Conservation (phyloP, 441 rosid genomes). For the Eutrema salsugineum region DNA sequence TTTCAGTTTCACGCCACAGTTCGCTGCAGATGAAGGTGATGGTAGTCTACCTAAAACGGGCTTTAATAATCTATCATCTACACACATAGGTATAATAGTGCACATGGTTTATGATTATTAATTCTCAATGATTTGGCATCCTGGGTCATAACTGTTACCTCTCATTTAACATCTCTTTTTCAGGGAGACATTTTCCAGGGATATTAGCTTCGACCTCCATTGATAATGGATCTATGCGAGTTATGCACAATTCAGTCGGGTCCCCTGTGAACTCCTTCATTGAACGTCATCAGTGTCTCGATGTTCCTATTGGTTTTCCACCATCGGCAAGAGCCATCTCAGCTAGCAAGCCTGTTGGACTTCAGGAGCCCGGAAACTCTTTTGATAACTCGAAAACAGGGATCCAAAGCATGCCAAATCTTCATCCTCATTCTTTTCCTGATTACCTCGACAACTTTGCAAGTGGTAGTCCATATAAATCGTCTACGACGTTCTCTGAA, state of each 20-base stretch:
- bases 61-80: conserved; percentile 46
- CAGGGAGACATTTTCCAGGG: conserved; percentile 33
- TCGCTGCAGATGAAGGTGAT: conserved; percentile 50
- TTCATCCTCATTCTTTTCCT: conserved; percentile 55
- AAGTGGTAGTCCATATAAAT: conserved; percentile 39
- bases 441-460: conserved; percentile 44
- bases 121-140: background rate
- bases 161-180: background rate
- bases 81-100: conserved; percentile 44
- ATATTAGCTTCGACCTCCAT: conserved; percentile 35
- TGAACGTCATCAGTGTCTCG: conserved; percentile 35
- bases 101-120: background rate
- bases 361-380: conserved; percentile 34
- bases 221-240: conserved; percentile 37
- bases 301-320: conserved; percentile 32
- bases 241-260: conserved; percentile 28
- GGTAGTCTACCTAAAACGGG: conserved; percentile 38
- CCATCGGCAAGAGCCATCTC: conserved; percentile 40
- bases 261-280: conserved; percentile 32
- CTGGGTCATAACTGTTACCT: conserved; percentile 6
- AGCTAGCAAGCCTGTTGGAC: conserved; percentile 37
- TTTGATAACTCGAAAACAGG: conserved; percentile 39
- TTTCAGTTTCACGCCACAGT: conserved; percentile 52
- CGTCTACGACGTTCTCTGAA: conserved; percentile 40
- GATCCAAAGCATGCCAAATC: conserved; percentile 38